phyloP scores from a whole-genome alignment of 2,329 filamentous ascomycete genomes.

The Phoma sp. region DNA sequence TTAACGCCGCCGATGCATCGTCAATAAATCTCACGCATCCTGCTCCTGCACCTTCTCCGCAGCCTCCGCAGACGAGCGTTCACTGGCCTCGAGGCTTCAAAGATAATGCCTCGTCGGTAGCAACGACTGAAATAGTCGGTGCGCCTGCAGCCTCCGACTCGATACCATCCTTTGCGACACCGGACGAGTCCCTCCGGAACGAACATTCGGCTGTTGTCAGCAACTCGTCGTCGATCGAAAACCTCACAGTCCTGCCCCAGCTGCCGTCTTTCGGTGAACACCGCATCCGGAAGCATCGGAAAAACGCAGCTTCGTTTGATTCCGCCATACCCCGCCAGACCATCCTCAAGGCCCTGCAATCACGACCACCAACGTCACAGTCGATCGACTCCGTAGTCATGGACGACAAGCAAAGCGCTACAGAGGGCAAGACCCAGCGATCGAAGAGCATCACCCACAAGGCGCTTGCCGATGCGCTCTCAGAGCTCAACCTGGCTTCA shows the following conservation, averaged over 20 bases:
- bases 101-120: conserved; percentile 41
- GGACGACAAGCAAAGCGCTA: conserved; percentile 48
- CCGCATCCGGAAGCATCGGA: conserved; percentile 46
- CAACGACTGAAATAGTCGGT: conserved; percentile 34
- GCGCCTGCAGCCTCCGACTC: conserved; percentile 32
- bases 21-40: conserved; percentile 33
- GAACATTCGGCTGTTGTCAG: conserved; percentile 30
- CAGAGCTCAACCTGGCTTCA: conserved; percentile 58
- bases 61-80: conserved; percentile 32
- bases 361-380: conserved; percentile 61
- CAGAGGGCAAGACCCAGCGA: conserved; percentile 31
- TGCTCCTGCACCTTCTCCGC: conserved; percentile 35
- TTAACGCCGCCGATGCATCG: conserved; percentile 40
- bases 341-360: conserved; percentile 81
- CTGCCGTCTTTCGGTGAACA: conserved; percentile 47
- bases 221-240: conserved; percentile 45
- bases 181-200: conserved; percentile 37
- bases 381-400: conserved; percentile 69
- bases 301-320: conserved; percentile 63
- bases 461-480: conserved; percentile 67
- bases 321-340: conserved; percentile 74
- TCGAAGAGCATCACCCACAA: conserved; percentile 52
- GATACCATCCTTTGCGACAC: conserved; percentile 23
- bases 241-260: conserved; percentile 40
- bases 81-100: conserved; percentile 26